A percentile compares a stretch with the other conserved stretches of the same genome.
Conservation (phyloP, 352 stramenopile genomes). For the Phytophthora capsici region DNA sequence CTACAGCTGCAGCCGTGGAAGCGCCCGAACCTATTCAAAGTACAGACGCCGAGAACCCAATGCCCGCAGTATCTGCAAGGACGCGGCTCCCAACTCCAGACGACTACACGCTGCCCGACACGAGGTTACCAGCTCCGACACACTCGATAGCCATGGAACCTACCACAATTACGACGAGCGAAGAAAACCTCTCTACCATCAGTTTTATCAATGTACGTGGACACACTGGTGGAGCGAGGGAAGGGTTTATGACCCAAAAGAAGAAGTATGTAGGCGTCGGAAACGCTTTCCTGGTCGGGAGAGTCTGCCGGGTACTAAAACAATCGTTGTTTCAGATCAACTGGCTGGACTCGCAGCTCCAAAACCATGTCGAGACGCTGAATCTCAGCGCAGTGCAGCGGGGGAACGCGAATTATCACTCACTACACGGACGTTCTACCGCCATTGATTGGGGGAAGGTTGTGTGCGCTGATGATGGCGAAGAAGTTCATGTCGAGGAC, state of each 20-base stretch:
- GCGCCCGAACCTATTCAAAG: too few species aligned
- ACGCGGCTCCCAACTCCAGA: too few species aligned
- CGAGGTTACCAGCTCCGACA: background rate
- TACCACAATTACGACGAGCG: too few species aligned
- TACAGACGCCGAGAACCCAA: too few species aligned
- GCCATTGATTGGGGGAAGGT: background rate
- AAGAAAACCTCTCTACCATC: background rate
- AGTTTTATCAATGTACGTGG: conserved; percentile 7
- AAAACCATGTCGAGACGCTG: conserved; percentile 1
- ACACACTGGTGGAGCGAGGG: background rate
- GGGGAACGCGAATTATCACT: conserved; percentile 11
- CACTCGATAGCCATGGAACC: background rate
- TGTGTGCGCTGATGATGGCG: conserved; percentile 11
- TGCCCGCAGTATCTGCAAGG: too few species aligned
- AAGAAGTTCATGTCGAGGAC: conserved; percentile 4
- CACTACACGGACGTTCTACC: background rate
- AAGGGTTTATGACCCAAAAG: too few species aligned
- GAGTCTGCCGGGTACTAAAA: background rate
- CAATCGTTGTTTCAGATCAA: conserved; percentile 11
- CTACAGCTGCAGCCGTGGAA: too few species aligned
- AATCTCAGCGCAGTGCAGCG: background rate
- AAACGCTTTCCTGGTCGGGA: too few species aligned
- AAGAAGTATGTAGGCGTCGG: too few species aligned
- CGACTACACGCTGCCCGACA: too few species aligned
- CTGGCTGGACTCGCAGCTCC: conserved; percentile 14